Evolutionary conservation across 2,329 filamentous ascomycete species (phyloP).

Genomic region (Magnaporthiopsis incrustans): DNA sequence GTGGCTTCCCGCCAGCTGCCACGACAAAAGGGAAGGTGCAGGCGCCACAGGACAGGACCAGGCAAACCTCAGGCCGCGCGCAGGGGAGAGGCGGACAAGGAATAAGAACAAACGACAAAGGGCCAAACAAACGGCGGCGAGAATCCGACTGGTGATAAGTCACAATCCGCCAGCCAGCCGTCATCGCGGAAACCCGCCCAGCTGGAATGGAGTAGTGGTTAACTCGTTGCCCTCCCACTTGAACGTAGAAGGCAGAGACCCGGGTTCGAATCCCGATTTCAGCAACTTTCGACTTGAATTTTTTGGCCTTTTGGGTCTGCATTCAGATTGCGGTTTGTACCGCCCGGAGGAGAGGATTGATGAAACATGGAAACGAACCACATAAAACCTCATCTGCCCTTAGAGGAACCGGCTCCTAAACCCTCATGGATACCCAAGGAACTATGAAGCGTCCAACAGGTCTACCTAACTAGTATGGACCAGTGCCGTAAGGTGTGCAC

Average conservation of each 20-base stretch:
- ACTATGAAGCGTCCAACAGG: too few species aligned
- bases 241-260: slow-evolving; percentile 4
- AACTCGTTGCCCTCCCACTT: slow-evolving; percentile 9
- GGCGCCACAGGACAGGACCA: background rate
- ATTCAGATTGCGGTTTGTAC: too few species aligned
- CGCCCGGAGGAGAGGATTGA: too few species aligned
- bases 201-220: slow-evolving; percentile 9
- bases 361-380: too few species aligned
- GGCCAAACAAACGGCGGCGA: background rate
- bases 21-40: background rate
- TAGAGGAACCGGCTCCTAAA: too few species aligned
- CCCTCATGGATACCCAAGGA: too few species aligned
- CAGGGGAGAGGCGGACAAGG: background rate
- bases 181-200: background rate
- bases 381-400: too few species aligned
- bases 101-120: background rate
- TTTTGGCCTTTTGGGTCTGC: background rate
- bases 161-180: background rate
- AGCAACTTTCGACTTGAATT: slow-evolving; percentile 1
- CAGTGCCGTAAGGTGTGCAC: too few species aligned
- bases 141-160: background rate
- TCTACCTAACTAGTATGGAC: too few species aligned
- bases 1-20: background rate
- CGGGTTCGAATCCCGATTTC: slow-evolving; percentile 8
- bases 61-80: background rate